These are phyloP conservation scores for Chlamydomonas eustigma DNA, from an alignment of 139 green algal species.

Conservation along the genomic window DNA sequence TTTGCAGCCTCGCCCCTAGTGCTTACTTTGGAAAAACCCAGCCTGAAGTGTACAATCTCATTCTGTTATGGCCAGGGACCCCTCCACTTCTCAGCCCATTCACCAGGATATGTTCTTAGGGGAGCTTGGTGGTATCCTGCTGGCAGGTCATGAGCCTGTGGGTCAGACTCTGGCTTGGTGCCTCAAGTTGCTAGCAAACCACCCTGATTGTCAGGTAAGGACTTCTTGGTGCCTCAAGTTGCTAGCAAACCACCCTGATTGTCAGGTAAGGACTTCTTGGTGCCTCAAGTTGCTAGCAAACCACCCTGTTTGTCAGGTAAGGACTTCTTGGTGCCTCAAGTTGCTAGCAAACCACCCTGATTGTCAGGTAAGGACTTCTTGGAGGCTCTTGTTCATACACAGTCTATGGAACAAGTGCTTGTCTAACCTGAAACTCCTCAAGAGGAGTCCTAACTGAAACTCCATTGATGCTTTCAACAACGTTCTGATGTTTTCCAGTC, in stretches of 20 bases:
- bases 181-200: constrained; percentile 15
- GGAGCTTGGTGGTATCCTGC: constrained; percentile 16
- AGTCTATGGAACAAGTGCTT: no score
- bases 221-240: constrained; percentile 11
- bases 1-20: neutral
- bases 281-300: constrained; percentile 17
- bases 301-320: constrained; percentile 8
- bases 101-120: neutral
- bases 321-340: constrained; percentile 11
- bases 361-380: constrained; percentile 15
- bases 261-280: constrained; percentile 17
- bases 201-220: constrained; percentile 12
- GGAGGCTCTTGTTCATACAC: no score
- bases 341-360: constrained; percentile 10
- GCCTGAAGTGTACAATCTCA: neutral
- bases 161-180: constrained; percentile 15
- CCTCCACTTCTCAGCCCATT: neutral
- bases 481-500: no score
- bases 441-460: no score
- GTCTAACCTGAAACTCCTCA: no score
- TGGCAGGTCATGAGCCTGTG: neutral
- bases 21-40: neutral
- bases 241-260: constrained; percentile 9
- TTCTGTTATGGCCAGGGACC: neutral
- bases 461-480: no score